These are phyloP conservation scores for Daedaleopsis nitida DNA, from an alignment of 768 basidiomycete genomes.

Conservation along the genomic window DNA sequence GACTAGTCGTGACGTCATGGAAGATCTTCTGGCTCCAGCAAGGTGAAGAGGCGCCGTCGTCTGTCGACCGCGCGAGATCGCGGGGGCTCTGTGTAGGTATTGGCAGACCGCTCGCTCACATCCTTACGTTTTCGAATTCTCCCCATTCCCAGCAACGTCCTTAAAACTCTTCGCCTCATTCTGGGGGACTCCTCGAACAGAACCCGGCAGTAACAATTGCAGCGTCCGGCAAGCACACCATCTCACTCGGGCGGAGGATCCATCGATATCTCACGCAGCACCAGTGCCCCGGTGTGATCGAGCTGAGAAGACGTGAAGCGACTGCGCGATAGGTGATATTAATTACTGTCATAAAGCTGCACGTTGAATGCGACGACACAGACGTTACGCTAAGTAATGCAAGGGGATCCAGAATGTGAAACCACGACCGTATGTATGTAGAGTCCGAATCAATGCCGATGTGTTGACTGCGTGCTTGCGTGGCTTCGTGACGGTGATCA, in stretches of 20 bases:
- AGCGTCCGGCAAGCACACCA: no score
- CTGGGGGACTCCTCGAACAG: no score
- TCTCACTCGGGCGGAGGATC: no score
- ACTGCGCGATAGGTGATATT: slow-evolving; percentile 13
- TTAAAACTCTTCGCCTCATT: neutral
- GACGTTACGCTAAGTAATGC: slow-evolving; percentile 18
- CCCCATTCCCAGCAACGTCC: neutral
- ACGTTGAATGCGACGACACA: slow-evolving; percentile 22
- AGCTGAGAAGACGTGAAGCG: neutral
- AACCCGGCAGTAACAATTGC: no score
- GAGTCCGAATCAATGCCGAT: neutral
- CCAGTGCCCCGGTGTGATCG: no score
- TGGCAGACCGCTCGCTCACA: no score
- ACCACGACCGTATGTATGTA: neutral
- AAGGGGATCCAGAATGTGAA: neutral
- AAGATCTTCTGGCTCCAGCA: slow-evolving; percentile 8
- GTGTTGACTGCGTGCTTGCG: neutral
- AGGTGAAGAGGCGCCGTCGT: no score
- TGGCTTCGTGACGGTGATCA: neutral
- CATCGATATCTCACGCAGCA: neutral
- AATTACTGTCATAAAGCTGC: slow-evolving; percentile 22
- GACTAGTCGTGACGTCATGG: slow-evolving; percentile 13
- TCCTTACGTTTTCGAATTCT: slow-evolving; percentile 11
- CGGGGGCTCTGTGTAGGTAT: no score
- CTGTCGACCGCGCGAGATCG: no score